Percentiles rank a stretch among this genome's conserved stretches.
Evolutionary conservation across 2,329 filamentous ascomycete genomes (phyloP).

Genomic region (Trichoderma atroviride): DNA sequence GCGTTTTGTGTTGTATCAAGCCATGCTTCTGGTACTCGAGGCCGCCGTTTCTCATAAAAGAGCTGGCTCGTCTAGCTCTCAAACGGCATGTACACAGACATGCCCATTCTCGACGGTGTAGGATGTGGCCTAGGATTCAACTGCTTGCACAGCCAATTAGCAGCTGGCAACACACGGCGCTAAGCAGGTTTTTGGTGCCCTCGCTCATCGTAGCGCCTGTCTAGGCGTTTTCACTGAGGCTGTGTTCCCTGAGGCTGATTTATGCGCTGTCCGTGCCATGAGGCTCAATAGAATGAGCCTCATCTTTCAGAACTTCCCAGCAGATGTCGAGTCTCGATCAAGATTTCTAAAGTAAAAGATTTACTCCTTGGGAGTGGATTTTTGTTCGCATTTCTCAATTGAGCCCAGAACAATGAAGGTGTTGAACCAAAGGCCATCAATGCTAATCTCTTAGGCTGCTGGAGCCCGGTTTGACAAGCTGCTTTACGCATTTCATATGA

Average conservation of each 20-base stretch:
- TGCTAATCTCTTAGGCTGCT: too few relatives aligned
- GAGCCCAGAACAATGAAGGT: too few relatives aligned
- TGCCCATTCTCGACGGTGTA: not conserved
- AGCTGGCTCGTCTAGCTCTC: not conserved
- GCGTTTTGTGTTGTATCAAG: not conserved
- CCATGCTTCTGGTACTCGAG: not conserved
- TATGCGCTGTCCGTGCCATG: not conserved
- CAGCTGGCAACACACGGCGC: not conserved
- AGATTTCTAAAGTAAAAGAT: too few relatives aligned
- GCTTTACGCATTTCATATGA: too few relatives aligned
- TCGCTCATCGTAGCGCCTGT: not conserved
- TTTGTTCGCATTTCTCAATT: too few relatives aligned
- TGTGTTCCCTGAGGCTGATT: not conserved
- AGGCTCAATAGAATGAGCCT: not conserved
- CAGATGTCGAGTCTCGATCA: not conserved
- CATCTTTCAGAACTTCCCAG: not conserved
- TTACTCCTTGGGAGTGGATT: too few relatives aligned
- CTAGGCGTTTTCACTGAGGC: not conserved
- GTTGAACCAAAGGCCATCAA: too few relatives aligned
- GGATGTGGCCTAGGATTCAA: not conserved
- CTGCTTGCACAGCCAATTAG: not conserved
- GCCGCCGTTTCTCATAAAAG: not conserved
- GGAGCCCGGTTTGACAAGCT: too few relatives aligned
- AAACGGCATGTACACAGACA: not conserved
- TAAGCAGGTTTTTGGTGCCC: not conserved